These are phyloP conservation scores for Pilobolus umbonatus DNA, from an alignment of 192 early-diverging fungal species.

Conservation along the genomic window DNA sequence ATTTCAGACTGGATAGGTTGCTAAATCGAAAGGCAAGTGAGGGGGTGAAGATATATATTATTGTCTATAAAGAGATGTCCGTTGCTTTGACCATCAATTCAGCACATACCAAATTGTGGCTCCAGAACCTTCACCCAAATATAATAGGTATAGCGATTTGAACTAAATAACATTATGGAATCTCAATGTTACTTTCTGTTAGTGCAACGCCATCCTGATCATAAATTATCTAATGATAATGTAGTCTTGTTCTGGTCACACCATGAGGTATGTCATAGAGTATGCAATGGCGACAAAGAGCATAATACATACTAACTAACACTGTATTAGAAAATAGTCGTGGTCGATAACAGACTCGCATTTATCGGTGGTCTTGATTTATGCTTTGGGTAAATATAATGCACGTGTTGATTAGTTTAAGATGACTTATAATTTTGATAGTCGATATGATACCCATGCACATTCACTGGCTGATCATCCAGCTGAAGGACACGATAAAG, in stretches of 20 bases:
- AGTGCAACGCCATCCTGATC: conserved; percentile 81
- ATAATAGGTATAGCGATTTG: conserved; percentile 50
- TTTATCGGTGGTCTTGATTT: conserved; percentile 83
- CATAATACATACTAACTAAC: background rate
- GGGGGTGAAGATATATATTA: conserved; percentile 76
- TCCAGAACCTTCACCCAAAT: conserved; percentile 68
- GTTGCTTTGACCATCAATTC: conserved; percentile 67
- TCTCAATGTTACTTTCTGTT: conserved; percentile 13
- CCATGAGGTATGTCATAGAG: conserved; percentile 44
- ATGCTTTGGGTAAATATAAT: conserved; percentile 60
- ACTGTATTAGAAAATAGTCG: conserved; percentile 62
- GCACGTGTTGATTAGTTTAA: background rate
- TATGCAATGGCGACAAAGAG: background rate
- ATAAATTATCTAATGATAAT: conserved; percentile 44
- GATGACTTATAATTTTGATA: conserved; percentile 30
- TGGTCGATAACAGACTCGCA: conserved; percentile 72
- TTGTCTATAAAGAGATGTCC: conserved; percentile 80
- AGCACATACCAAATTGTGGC: conserved; percentile 63
- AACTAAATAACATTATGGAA: background rate
- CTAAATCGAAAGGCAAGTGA: conserved; percentile 74
- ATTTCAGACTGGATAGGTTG: conserved; percentile 72
- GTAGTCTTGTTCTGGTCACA: conserved; percentile 79
- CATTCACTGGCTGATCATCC: conserved; percentile 75
- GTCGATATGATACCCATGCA: conserved; percentile 80
- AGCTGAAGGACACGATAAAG: conserved; percentile 30